These are phyloP conservation scores for Trichosphaerium sp. DNA, from an alignment of 78 protist species.

Conservation along the genomic window DNA sequence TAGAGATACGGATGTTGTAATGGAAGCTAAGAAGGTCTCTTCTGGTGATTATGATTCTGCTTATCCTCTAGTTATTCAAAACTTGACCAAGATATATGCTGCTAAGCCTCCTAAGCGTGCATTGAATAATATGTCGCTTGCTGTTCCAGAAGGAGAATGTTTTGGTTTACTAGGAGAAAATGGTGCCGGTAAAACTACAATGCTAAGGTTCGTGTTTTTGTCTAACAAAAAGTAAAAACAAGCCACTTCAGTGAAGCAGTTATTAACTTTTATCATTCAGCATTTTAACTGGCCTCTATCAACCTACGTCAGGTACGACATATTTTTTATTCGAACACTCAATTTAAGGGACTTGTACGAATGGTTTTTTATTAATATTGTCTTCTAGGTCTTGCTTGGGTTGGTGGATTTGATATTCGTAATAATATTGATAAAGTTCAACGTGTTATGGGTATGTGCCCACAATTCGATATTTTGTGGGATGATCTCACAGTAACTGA, in stretches of 20 bases:
- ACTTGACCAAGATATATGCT: background rate
- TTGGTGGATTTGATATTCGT: slow-evolving; percentile 42
- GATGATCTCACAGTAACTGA: slow-evolving; percentile 14
- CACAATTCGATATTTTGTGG: slow-evolving; percentile 52
- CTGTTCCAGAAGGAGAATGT: slow-evolving; percentile 18
- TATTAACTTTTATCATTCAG: slow-evolving; percentile 2
- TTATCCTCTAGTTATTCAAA: background rate
- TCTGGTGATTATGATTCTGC: background rate
- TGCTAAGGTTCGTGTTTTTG: background rate
- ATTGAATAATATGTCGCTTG: slow-evolving; percentile 8
- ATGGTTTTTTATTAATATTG: too few relatives aligned
- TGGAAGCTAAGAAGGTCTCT: background rate
- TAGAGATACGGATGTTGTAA: too few relatives aligned
- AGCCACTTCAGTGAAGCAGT: too few relatives aligned
- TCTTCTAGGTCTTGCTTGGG: too few relatives aligned
- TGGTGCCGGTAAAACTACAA: slow-evolving; percentile 77
- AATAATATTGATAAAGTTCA: slow-evolving; percentile 25
- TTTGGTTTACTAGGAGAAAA: slow-evolving; percentile 71
- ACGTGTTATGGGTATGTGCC: slow-evolving; percentile 45
- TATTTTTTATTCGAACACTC: too few relatives aligned
- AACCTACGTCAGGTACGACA: slow-evolving; percentile 36
- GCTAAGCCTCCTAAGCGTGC: slow-evolving; percentile 18
- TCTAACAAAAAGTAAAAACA: too few relatives aligned
- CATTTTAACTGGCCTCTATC: slow-evolving; percentile 23
- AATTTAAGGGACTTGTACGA: too few relatives aligned